A percentile compares a stretch with the other conserved stretches of the same genome.
phyloP scores from a whole-genome alignment of 1,284 basidiomycete genomes.

The Cryptococcus sp. region DNA sequence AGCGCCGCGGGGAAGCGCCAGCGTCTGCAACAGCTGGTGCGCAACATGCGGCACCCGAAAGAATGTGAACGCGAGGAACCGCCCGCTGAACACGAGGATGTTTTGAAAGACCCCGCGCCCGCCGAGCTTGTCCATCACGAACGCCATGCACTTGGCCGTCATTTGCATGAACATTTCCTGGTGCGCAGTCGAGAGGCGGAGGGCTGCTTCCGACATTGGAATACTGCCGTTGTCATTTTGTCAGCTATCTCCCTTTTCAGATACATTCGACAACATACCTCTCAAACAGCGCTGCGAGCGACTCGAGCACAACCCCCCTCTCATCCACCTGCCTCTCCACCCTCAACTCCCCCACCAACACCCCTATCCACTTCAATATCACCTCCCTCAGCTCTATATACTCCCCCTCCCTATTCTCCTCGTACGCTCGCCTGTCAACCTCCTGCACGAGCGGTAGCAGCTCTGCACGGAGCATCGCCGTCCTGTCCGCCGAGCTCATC shows the following conservation, averaged over 20 bases:
- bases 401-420: constrained; percentile 23
- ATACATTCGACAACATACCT: constrained; percentile 35
- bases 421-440: constrained; percentile 42
- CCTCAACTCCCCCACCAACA: constrained; percentile 45
- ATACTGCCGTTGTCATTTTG: constrained; percentile 27
- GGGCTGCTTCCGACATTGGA: constrained; percentile 44
- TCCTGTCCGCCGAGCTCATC: constrained; percentile 37
- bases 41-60: constrained; percentile 55
- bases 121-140: constrained; percentile 55
- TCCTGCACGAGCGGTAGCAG: constrained; percentile 43
- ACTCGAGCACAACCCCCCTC: constrained; percentile 54
- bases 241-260: neutral
- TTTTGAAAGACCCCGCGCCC: constrained; percentile 57
- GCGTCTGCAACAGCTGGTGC: constrained; percentile 52
- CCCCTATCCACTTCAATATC: constrained; percentile 47
- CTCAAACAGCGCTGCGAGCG: constrained; percentile 52
- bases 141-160: constrained; percentile 51
- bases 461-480: constrained; percentile 42
- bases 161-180: constrained; percentile 45
- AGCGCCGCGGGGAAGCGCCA: constrained; percentile 51
- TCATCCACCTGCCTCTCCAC: constrained; percentile 51
- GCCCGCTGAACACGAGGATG: constrained; percentile 54
- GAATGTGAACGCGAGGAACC: constrained; percentile 54
- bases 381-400: constrained; percentile 37
- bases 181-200: constrained; percentile 37